Base-by-base conservation (phyloP, 345 rosid genomes). In the Bretschneidera sinensis region DNA sequence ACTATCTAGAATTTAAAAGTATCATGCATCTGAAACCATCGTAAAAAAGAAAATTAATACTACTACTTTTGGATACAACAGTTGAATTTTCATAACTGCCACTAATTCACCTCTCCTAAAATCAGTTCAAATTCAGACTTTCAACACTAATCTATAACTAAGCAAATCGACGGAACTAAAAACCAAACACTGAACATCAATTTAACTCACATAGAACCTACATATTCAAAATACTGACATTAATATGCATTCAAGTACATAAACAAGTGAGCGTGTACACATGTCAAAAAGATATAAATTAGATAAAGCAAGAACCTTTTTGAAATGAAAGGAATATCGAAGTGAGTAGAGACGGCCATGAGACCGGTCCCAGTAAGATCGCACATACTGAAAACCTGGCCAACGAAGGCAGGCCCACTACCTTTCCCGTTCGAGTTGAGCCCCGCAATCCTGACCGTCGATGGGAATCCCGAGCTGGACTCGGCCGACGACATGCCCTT, bases 361-460 rank as follows among this genome's bases (percentile, higher is more conserved):
- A 90, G 87, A 57, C 99, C 97, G 21, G 96, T 86, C 47, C 97
- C 99, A 6, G 97, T 88, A 52, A 90, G 99, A 70, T 94, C 96
- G 61, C 99, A 88, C 96, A 94, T 94, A 67, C 92, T 90, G 52
- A 94, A 94, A 23, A 90, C 99, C 82, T 90, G 99, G 24, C 97
- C 99, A 6, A 88, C 89, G 61, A 94, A 90, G 71, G 97, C 99
- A 1, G 99, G 99, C 21, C 99, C 97, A 6, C 92, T 85, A 28
- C 79, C 76, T 71, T 76, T 85, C 17, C 87, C 89, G 19, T 75
- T 72, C 48, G 94, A 85, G 55, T 70, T 78, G 35, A 89, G 83
- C 64, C 86, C 85, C 4, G 90, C 71, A 57, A 86, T 73, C 86
- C 86, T 81, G 67, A 94, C 82, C 51, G 97, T 76, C 20, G 99